Base-by-base conservation (phyloP, 2,329 filamentous ascomycete species). In the Aspergillus sp. region DNA sequence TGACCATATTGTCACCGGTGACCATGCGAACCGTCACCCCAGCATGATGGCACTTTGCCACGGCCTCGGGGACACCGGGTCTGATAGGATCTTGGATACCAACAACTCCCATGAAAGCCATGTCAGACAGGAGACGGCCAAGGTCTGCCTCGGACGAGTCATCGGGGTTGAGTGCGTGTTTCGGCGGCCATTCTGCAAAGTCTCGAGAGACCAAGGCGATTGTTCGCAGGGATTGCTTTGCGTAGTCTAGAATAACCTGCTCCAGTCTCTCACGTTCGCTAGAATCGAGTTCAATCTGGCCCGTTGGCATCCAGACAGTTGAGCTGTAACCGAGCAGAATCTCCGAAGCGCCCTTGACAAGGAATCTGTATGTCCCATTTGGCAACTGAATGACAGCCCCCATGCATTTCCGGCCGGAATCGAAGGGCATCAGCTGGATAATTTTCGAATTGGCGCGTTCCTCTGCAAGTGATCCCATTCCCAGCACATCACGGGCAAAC, bases 171-270 rank as follows among this genome's bases (percentile, higher is more conserved):
- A 75, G 79, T 19, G 79, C 81, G 17, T 80, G 78, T 46, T 71
- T 74, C 3, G 85, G 86, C 27, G 89, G 88, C 80, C 86, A 88
- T 52, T 77, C 78, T 39, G 86, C 79, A 60, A 89, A 90, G 62
- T 91, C 89, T 51, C 84, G 83, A 72, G 89, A 91, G 11, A 89
- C 80, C 56, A 90, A 81, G 23, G 83, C 87, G 62, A 92, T 90
- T 0, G 88, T 91, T 49, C 89, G 85, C 2, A 91, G 81, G 4
- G 89, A 91, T 44, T 86, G 68, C 39, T 67, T 61, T 9, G 75
- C 74, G 55, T 77, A 79, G 17, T 40, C 58, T 3, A 68, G 58
- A 37, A 73, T 60, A 2, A 52, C 55, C 35, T 48, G 41, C 23
- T 57, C 55, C 3, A 57, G 44, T 3, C 49, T 19, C 21, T 52